Conservation (phyloP, 139 green algal genomes). For the Protoeuglena noctilucae region DNA sequence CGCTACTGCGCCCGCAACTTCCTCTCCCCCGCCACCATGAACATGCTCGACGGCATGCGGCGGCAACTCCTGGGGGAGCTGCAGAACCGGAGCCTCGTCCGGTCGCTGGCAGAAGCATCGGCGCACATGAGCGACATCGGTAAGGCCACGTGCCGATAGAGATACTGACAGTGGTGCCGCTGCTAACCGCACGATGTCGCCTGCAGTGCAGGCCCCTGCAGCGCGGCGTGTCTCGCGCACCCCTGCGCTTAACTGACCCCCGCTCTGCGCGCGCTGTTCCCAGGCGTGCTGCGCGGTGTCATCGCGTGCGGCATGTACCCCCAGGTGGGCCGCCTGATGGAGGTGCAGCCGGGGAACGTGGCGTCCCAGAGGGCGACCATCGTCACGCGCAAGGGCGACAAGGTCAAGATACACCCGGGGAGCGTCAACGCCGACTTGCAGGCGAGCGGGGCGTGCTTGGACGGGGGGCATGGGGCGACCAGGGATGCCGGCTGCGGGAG, state of each 20-base stretch:
- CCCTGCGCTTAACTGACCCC: too few species aligned
- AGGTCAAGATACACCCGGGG: conserved; percentile 23
- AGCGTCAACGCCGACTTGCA: conserved; percentile 27
- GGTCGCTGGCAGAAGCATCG: conserved; percentile 14
- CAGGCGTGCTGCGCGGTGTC: conserved; percentile 26
- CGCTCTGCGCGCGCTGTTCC: too few species aligned
- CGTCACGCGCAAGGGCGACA: conserved; percentile 23
- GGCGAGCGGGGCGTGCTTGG: too few species aligned
- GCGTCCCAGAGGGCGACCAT: conserved; percentile 8
- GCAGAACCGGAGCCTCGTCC: conserved; percentile 18
- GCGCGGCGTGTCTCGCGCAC: too few species aligned
- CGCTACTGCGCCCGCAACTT: conserved; percentile 29
- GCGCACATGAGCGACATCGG: too few species aligned
- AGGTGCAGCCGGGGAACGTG: neutral
- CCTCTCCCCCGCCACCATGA: conserved; percentile 38
- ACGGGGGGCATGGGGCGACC: too few species aligned
- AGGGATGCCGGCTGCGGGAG: too few species aligned
- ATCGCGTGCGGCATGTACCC: conserved; percentile 35
- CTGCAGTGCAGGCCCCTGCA: too few species aligned
- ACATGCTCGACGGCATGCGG: conserved; percentile 53
- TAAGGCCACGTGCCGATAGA: too few species aligned
- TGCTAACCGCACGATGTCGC: too few species aligned
- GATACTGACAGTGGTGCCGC: conserved; percentile 12
- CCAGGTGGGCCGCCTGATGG: conserved; percentile 12
- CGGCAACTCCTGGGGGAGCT: conserved; percentile 46